Base-by-base conservation (phyloP, 2,329 filamentous ascomycete genomes). In the Cordyceps fumosorosea region DNA sequence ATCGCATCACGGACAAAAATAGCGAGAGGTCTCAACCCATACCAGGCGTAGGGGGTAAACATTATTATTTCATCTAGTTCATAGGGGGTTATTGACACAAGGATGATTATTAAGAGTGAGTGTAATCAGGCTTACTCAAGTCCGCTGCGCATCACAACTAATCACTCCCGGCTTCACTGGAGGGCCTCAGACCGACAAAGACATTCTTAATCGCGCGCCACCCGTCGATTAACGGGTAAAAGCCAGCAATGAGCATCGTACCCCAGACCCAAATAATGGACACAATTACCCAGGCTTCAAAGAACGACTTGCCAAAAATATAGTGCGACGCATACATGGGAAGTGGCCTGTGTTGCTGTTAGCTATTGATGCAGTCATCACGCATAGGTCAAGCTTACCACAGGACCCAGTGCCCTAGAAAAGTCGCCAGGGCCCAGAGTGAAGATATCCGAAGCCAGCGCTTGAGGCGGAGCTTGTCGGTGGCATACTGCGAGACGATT, bases 311-410 rank as follows among this genome's bases (percentile, higher is more conserved):
- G 1, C 72, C 71, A 64, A 82, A 83, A 0, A 82, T 70, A 61
- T 82, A 82, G 10, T 76, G 74, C 0, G 79, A 75, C 0, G 76
- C 81, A 65, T 83, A 83, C 80, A 83, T 84, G 0, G 80, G 80
- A 51, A 83, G 70, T 0, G 81, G 81, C 72, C 70, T 72, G 40
- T 6, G 2, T 10, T 1, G 16, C 16, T 22, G 47, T 63, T 57
- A 66, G 64, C 5, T 18, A 11, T 10, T 5, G 11, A 1, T 3
- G 6, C 10, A 6, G 10, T 45, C 3, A 8, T 22, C 7, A 10
- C 24, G 24, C n/a, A 40, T 51, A 29, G 8, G 34, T 37, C 2
- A 20, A n/a, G 5, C 68, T 67, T 62, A 71, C 80, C 80, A 84
- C 2, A 83, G 63, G 1, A 83, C 78, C 79, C 78, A 82, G 58